phyloP scores from a whole-genome alignment of 2,329 filamentous ascomycete genomes.

The Zymoseptoria pseudotritici region DNA sequence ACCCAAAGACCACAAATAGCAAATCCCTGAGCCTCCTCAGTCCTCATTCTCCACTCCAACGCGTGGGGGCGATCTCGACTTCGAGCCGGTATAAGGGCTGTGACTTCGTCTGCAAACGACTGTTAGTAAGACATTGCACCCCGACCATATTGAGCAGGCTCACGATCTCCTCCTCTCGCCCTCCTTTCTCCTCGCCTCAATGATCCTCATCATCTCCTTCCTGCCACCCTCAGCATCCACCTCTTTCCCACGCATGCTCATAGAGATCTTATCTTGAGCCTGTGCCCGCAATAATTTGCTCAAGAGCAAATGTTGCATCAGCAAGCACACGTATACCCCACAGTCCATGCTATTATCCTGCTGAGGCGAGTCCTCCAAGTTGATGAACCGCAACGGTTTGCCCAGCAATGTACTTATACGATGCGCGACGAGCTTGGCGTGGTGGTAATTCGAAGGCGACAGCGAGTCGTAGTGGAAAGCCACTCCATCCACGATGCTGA shows the following conservation, averaged over 20 bases:
- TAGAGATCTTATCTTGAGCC: constrained; percentile 78
- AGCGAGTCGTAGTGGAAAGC: constrained; percentile 97
- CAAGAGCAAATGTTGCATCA: constrained; percentile 89
- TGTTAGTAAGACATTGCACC: constrained; percentile 1
- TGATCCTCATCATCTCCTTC: constrained; percentile 86
- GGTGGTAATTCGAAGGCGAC: constrained; percentile 63
- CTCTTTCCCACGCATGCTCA: constrained; percentile 82
- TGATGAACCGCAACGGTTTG: constrained; percentile 63
- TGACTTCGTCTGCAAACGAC: constrained; percentile 12
- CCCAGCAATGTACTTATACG: constrained; percentile 64
- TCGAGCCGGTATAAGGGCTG: constrained; percentile 15
- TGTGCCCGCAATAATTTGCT: constrained; percentile 74
- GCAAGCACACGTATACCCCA: constrained; percentile 88
- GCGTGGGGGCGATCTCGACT: constrained; percentile 19
- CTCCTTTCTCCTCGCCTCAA: constrained; percentile 79
- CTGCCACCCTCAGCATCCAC: constrained; percentile 73
- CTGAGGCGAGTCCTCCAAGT: constrained; percentile 77
- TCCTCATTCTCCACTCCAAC: constrained; percentile 23
- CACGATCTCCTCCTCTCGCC: constrained; percentile 76
- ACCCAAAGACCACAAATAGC: neutral
- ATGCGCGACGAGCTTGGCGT: constrained; percentile 61
- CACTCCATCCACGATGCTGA: constrained; percentile 78
- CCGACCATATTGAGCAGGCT: constrained; percentile 34
- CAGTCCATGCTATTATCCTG: constrained; percentile 92
- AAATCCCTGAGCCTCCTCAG: neutral